A percentile compares a stretch with the other conserved stretches of the same genome.
Conservation (phyloP, 768 basidiomycete species). For the Phylloporus sp. region DNA sequence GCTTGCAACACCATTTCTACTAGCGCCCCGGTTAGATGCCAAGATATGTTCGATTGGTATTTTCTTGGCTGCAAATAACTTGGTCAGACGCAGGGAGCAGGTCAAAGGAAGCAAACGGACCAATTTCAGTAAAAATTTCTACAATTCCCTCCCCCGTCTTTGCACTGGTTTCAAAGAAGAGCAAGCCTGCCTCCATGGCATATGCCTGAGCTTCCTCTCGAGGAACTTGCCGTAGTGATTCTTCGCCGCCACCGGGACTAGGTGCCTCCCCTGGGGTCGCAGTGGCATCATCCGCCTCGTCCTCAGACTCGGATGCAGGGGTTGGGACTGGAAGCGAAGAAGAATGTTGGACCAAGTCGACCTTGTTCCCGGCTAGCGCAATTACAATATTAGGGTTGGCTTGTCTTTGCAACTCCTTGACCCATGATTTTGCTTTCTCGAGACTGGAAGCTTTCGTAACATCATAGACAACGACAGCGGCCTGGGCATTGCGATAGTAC, state of each 20-base stretch:
- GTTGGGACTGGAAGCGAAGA: constrained; percentile 45
- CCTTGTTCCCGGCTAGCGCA: constrained; percentile 96
- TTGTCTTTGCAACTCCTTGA: constrained; percentile 97
- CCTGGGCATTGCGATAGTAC: constrained; percentile 98
- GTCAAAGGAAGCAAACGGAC: constrained; percentile 40
- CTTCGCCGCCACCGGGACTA: constrained; percentile 50
- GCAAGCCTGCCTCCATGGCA: constrained; percentile 86
- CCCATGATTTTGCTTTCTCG: constrained; percentile 99
- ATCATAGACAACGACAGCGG: constrained; percentile 97
- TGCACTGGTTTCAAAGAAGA: constrained; percentile 98
- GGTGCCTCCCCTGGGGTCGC: constrained; percentile 73
- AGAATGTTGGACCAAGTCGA: constrained; percentile 79
- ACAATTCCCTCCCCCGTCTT: constrained; percentile 96
- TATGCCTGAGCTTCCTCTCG: constrained; percentile 95
- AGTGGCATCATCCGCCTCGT: constrained; percentile 91
- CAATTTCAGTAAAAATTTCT: constrained; percentile 98
- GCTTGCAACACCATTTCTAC: constrained; percentile 56
- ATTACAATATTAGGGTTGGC: constrained; percentile 99
- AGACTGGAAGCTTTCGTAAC: constrained; percentile 93
- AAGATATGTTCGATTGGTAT: constrained; percentile 93
- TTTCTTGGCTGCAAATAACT: constrained; percentile 61
- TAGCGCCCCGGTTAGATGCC: constrained; percentile 70
- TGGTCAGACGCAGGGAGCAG: not conserved
- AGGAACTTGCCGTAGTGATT: constrained; percentile 84
- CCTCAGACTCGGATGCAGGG: constrained; percentile 68